These are phyloP conservation scores for Tricharina praecox DNA, from an alignment of 495 filamentous ascomycete species.

Conservation along the genomic window DNA sequence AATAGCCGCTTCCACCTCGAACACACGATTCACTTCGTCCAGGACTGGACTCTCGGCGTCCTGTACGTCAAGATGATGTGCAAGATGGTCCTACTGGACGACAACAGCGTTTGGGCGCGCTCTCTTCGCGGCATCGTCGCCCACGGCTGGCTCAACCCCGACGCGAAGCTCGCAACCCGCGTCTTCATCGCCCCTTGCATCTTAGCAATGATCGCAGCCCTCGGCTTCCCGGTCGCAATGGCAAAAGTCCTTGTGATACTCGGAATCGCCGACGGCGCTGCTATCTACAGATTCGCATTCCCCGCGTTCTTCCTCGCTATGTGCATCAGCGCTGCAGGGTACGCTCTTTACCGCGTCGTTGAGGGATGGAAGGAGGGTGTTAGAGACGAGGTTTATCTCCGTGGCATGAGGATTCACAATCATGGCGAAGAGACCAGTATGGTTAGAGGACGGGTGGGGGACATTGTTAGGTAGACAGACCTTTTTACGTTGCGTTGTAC, in stretches of 20 bases:
- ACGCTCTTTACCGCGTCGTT: constrained; percentile 37
- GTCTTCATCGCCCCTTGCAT: constrained; percentile 61
- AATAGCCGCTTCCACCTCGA: not conserved
- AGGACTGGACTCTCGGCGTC: constrained; percentile 85
- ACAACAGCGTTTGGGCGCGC: constrained; percentile 48
- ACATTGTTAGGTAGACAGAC: not conserved
- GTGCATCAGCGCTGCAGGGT: constrained; percentile 27
- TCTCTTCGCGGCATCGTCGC: constrained; percentile 60
- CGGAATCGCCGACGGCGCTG: not conserved
- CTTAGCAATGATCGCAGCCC: constrained; percentile 39
- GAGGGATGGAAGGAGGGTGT: constrained; percentile 68
- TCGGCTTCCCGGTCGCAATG: constrained; percentile 40
- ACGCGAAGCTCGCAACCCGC: constrained; percentile 59
- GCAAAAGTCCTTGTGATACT: constrained; percentile 30
- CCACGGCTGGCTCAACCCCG: constrained; percentile 66
- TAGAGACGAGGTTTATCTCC: constrained; percentile 85
- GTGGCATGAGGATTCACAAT: constrained; percentile 86
- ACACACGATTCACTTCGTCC: constrained; percentile 69
- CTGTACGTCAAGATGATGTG: constrained; percentile 78
- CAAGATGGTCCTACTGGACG: constrained; percentile 45
- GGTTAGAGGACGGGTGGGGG: too few relatives aligned
- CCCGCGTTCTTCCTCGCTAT: constrained; percentile 37
- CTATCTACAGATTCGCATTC: constrained; percentile 53
- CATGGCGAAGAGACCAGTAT: too few relatives aligned
- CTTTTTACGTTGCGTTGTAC: not conserved